Conservation (phyloP, 164 flowering plant genomes). For the Vitis labrusca region DNA sequence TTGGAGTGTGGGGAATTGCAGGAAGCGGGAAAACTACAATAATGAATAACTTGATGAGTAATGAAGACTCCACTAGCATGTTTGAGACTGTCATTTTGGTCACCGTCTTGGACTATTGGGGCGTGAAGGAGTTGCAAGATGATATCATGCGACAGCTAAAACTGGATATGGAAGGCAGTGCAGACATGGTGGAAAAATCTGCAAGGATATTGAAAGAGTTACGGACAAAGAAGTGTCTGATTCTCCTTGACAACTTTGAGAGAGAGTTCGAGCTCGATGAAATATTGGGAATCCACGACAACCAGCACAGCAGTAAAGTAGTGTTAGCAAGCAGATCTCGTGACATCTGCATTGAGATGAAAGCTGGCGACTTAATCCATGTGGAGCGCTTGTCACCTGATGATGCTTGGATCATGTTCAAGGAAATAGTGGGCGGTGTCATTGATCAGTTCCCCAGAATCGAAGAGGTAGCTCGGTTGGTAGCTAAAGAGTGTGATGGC, state of each 20-base stretch:
- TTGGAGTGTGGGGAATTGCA: conserved; percentile 26
- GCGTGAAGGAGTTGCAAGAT: conserved; percentile 9
- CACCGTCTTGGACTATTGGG: conserved; percentile 10
- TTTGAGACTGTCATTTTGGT: conserved; percentile 31
- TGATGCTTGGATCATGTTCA: conserved; percentile 30
- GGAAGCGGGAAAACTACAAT: conserved; percentile 30
- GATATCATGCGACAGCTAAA: conserved; percentile 10
- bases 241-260: conserved; percentile 28
- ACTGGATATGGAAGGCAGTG: conserved; percentile 1
- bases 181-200: not conserved
- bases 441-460: conserved; percentile 2
- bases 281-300: conserved; percentile 13
- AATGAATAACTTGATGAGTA: conserved; percentile 17
- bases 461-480: not conserved
- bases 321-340: conserved; percentile 15
- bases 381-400: conserved; percentile 10
- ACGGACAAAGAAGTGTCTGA: conserved; percentile 18
- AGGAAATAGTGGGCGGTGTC: conserved; percentile 8
- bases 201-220: conserved; percentile 4
- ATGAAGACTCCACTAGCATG: not conserved
- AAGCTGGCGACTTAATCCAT: not conserved
- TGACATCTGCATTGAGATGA: conserved; percentile 10
- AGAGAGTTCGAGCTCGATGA: conserved; percentile 3
- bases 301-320: conserved; percentile 14
- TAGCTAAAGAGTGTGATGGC: conserved; percentile 18